Base-by-base conservation (phyloP, 2,329 filamentous ascomycete genomes). In the Beauveria australis region DNA sequence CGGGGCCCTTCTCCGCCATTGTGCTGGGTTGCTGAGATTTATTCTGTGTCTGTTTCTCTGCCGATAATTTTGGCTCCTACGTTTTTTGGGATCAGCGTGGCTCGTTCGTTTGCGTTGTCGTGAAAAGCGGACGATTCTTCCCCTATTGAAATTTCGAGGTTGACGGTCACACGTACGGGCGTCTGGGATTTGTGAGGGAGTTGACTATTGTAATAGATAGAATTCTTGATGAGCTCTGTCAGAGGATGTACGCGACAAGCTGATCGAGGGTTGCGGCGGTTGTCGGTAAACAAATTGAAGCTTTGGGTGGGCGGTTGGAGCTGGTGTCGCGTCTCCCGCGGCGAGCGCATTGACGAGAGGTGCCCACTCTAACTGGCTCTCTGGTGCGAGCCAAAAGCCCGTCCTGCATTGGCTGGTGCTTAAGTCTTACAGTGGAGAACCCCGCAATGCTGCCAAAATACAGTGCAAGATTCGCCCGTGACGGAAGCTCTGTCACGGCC, bases 1-100 rank as follows among this genome's bases (percentile, higher is more conserved):
- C 71, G 65, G 67, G 66, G 64, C 74, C 74, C 61, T 70, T 70
- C 59, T 79, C 76, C 62, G 75, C 68, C 75, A 77, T 77, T 56
- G 18, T 66, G 55, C 37, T 26, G 43, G 18, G 3, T 30, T 58
- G 18, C 6, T 26, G 24, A 3, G 22, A 26, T 4, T 57, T 14
- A 1, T 47, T 16, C 19, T 19, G 30, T 40, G 6, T 40, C n/a
- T 26, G 0, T 41, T 40, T 18, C 30, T n/a, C 12, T 57, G 43
- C 22, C 8, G 12, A n/a, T 18, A 8, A 26, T 3, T 48, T n/a
- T 40, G 40, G 3, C 14, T n/a, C 26, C 24, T 30, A 5, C 3
- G 43, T 33, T 16, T 16, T 6, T 6, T 47, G 33, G 53, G 10
- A 47, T 56, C 53, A 56, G 53, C 53, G 33, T 53, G 10, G 24